Evolutionary conservation across 164 flowering plant species (phyloP), one percentile per base, ranked within the genome.

Genomic region (Echeveria elegans): DNA sequence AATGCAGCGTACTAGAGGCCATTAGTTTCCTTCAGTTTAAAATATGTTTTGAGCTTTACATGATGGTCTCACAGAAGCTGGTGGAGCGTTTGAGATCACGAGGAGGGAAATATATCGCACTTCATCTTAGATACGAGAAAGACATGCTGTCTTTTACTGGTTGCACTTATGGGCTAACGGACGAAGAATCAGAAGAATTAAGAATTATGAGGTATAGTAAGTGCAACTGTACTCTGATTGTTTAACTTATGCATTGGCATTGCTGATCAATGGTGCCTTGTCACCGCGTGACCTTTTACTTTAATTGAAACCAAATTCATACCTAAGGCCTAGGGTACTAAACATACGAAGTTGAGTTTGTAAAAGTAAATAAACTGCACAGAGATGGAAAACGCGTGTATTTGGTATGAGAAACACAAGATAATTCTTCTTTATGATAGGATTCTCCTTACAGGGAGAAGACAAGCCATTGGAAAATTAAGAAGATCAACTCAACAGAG

Each of bases 81-180:
- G 92, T 91, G 81, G 90, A 89, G 81, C 93, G 93, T 72, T 81
- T 94, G 72, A 81, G 86, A 77, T 82, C 85, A 71, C 83, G 78
- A 15, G 87, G 84, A 34, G 82, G 77, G 53, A 79, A 76, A 73
- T 94, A 86, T 69, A 88, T 94, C 64, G 91, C 99, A 45, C 95
- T 94, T 76, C 99, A 94, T 75, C 76, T 91, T 63, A 79, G 99
- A 79, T 94, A 86, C 74, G 99, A 94, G 79, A 91, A 91, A 77
- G 98, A 94, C 74, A 91, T 94, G 98, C 77, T 94, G 5, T 78
- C 98, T 65, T 94, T 89, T 71, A 91, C 96, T 66, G 98, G 98
- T 59, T 94, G 98, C 70, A 82, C 91, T 14, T 81, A 84, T 77
- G 97, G 97, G 64, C 84, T 94, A 61, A 83, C 84, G 67, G 83